Evolutionary conservation across 345 rosid species (phyloP).

Genomic region (Eucalyptus caleyi): DNA sequence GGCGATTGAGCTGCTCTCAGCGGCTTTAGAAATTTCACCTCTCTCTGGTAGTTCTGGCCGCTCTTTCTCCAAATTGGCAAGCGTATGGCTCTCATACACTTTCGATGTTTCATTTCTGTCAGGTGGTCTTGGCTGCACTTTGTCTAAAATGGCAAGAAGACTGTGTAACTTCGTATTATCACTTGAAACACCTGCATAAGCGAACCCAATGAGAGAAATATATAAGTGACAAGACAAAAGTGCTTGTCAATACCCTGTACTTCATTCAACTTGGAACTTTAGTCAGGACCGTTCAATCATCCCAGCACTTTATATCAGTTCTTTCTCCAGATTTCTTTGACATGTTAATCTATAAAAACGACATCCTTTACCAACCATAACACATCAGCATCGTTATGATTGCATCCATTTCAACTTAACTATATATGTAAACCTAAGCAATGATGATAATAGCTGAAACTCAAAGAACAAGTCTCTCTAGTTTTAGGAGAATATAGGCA

Average conservation of each 20-base stretch:
- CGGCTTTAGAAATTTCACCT: neutral
- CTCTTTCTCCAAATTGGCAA: neutral
- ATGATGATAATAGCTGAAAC: neutral
- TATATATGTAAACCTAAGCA: neutral
- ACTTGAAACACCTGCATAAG: neutral
- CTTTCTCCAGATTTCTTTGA: neutral
- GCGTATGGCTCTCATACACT: neutral
- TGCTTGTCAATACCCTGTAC: neutral
- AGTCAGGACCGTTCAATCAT: neutral
- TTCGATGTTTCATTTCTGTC: neutral
- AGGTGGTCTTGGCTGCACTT: neutral
- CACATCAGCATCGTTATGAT: neutral
- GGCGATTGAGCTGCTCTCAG: neutral
- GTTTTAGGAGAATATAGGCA: neutral
- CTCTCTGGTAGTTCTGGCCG: neutral
- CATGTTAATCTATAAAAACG: neutral
- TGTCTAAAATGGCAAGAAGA: neutral
- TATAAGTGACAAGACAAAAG: neutral
- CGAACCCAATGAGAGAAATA: neutral
- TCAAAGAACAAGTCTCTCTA: neutral
- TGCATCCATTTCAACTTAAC: neutral
- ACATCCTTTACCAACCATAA: neutral
- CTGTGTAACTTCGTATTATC: accelerated
- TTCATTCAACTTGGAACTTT: neutral
- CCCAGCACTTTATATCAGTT: neutral